phyloP scores from a whole-genome alignment of 805 yeast species.

The Yarrowia osloensis region DNA sequence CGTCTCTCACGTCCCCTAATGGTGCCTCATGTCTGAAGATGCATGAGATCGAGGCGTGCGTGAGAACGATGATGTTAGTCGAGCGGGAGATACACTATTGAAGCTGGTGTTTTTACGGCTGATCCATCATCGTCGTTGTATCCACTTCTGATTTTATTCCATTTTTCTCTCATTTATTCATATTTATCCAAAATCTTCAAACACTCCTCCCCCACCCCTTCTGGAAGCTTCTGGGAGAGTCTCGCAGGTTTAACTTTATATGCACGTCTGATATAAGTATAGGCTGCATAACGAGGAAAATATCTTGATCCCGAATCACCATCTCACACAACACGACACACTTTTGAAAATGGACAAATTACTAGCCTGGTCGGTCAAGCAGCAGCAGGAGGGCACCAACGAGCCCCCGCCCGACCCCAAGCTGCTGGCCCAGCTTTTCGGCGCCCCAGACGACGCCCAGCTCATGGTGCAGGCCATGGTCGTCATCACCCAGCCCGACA shows the following conservation, averaged over 20 bases:
- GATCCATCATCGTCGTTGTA: too few species aligned
- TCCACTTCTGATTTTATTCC: too few species aligned
- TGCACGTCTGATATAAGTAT: not conserved
- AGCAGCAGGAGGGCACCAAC: slow-evolving; percentile 28
- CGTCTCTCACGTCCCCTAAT: too few species aligned
- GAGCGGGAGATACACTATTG: too few species aligned
- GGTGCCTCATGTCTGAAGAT: not conserved
- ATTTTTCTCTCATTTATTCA: not conserved
- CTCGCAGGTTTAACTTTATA: not conserved
- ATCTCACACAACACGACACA: not conserved
- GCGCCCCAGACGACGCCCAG: slow-evolving; percentile 84
- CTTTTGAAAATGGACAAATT: slow-evolving; percentile 26
- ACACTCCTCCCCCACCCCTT: not conserved
- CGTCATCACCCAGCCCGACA: slow-evolving; percentile 60
- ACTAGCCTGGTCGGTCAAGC: slow-evolving; percentile 28
- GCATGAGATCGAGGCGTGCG: not conserved
- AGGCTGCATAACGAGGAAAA: not conserved
- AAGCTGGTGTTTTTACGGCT: too few species aligned
- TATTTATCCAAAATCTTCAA: not conserved
- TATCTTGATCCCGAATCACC: not conserved
- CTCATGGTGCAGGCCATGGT: slow-evolving; percentile 77
- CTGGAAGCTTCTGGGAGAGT: slow-evolving; percentile 34
- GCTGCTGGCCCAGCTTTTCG: slow-evolving; percentile 73
- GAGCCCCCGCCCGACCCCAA: slow-evolving; percentile 64
- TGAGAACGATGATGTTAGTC: too few species aligned